phyloP scores from a whole-genome alignment of 192 early-diverging fungal genomes.

The Coemansia sp. region DNA sequence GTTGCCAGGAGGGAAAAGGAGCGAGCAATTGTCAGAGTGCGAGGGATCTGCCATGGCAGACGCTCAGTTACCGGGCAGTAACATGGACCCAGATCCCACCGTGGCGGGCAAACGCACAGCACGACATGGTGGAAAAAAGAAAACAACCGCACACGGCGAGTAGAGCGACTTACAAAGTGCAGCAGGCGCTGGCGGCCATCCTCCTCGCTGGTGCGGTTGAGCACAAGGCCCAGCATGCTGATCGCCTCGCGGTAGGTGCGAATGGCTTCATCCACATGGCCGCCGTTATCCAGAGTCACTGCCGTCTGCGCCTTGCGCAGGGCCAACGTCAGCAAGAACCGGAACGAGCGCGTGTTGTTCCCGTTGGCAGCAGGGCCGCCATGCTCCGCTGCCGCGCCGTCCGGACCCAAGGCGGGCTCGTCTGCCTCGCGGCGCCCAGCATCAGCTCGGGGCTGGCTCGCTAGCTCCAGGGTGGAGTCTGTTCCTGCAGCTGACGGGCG shows the following conservation, averaged over 20 bases:
- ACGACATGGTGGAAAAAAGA: too few relatives aligned
- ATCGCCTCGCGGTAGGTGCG: slow-evolving; percentile 51
- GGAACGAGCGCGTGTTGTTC: slow-evolving; percentile 50
- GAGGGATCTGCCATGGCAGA: too few relatives aligned
- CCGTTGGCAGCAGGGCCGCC: slow-evolving; percentile 4
- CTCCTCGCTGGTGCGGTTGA: slow-evolving; percentile 46
- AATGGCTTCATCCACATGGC: slow-evolving; percentile 46
- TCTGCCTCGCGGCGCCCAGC: neutral
- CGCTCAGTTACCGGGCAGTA: too few relatives aligned
- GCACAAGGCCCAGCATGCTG: slow-evolving; percentile 50
- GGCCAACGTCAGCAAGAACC: slow-evolving; percentile 47
- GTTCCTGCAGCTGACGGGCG: slow-evolving; percentile 12
- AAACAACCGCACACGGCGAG: neutral
- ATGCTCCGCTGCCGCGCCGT: slow-evolving; percentile 1
- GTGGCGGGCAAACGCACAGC: too few relatives aligned
- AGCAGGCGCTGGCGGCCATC: slow-evolving; percentile 45
- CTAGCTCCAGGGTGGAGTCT: slow-evolving; percentile 13
- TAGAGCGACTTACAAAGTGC: slow-evolving; percentile 45
- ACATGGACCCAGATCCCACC: too few relatives aligned
- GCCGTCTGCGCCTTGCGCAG: slow-evolving; percentile 50
- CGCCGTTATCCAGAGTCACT: slow-evolving; percentile 47
- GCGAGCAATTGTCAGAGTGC: too few relatives aligned
- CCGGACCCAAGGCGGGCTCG: slow-evolving; percentile 1
- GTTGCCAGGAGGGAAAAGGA: too few relatives aligned
- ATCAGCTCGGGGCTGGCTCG: neutral